These are phyloP conservation scores for Nemania serpens DNA, from an alignment of 2,329 filamentous ascomycete genomes.

Conservation along the genomic window DNA sequence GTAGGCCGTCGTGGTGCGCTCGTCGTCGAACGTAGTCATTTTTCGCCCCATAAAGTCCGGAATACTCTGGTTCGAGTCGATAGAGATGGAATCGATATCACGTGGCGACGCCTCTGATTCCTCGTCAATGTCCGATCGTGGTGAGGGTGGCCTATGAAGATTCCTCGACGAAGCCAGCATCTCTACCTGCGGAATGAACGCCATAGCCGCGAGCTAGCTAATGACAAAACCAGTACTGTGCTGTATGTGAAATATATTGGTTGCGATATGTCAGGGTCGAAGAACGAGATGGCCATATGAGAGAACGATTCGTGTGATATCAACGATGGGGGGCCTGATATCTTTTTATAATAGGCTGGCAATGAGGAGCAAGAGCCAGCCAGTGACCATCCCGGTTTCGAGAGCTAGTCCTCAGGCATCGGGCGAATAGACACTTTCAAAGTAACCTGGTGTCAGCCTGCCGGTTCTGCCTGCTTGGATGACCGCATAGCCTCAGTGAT, in stretches of 20 bases:
- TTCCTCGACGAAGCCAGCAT: neutral
- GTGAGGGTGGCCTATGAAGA: neutral
- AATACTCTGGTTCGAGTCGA: slow-evolving; percentile 12
- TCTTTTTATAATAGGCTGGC: neutral
- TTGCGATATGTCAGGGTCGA: neutral
- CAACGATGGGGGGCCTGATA: neutral
- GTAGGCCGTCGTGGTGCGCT: slow-evolving; percentile 14
- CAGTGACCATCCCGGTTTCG: neutral
- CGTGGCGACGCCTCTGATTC: neutral
- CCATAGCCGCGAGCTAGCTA: too few species aligned
- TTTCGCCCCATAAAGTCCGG: slow-evolving; percentile 9
- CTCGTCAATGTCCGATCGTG: neutral
- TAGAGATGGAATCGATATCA: slow-evolving; percentile 17
- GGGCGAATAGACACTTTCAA: neutral
- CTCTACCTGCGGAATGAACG: neutral
- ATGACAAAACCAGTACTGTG: neutral
- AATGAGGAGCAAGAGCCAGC: neutral
- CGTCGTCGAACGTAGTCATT: slow-evolving; percentile 12
- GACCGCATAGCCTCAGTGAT: slow-evolving; percentile 6
- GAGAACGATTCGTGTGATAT: neutral
- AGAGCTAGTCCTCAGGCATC: neutral
- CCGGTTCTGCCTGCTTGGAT: slow-evolving; percentile 16
- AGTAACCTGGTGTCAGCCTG: slow-evolving; percentile 6
- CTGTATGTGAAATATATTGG: neutral
- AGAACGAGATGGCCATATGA: neutral